These are phyloP conservation scores for Gastrodia elata DNA, from an alignment of 106 monocot genomes.

Conservation along the genomic window DNA sequence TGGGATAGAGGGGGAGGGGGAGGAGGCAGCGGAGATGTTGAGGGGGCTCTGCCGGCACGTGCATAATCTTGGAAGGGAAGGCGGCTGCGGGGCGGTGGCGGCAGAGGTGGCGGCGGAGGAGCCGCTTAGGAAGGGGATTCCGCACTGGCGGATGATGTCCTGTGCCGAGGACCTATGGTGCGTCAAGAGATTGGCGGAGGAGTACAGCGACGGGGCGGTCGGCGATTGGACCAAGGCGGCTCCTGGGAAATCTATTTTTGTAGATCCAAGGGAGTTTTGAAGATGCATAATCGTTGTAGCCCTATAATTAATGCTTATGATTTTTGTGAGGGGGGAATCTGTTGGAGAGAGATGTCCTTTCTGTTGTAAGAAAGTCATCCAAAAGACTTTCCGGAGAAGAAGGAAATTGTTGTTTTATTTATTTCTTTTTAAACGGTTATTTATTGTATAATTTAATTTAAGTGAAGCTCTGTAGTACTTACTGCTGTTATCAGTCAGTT, in stretches of 20 bases:
- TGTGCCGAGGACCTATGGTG: conserved; percentile 70
- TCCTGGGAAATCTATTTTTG: conserved; percentile 40
- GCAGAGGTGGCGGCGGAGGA: conserved; percentile 56
- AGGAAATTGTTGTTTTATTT: too few species aligned
- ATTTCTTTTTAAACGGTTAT: too few species aligned
- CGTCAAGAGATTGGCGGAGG: conserved; percentile 53
- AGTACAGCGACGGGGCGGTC: conserved; percentile 31
- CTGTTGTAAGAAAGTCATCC: too few species aligned
- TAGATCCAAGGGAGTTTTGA: conserved; percentile 57
- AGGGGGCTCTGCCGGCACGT: conserved; percentile 36
- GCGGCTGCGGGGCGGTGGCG: conserved; percentile 43
- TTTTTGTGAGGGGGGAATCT: too few species aligned
- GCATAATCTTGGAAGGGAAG: conserved; percentile 56
- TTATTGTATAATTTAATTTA: too few species aligned
- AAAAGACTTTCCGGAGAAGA: too few species aligned
- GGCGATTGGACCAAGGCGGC: conserved; percentile 64
- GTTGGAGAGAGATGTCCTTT: too few species aligned
- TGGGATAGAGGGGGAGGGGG: conserved; percentile 67
- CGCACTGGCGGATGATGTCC: conserved; percentile 47
- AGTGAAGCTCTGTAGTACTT: too few species aligned
- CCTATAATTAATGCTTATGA: too few species aligned
- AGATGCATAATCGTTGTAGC: too few species aligned
- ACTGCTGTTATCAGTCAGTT: too few species aligned
- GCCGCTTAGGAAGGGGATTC: conserved; percentile 42
- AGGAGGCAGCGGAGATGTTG: conserved; percentile 21